Base-by-base conservation (phyloP, 257 asterid species). In the Capsicum rhomboideum region DNA sequence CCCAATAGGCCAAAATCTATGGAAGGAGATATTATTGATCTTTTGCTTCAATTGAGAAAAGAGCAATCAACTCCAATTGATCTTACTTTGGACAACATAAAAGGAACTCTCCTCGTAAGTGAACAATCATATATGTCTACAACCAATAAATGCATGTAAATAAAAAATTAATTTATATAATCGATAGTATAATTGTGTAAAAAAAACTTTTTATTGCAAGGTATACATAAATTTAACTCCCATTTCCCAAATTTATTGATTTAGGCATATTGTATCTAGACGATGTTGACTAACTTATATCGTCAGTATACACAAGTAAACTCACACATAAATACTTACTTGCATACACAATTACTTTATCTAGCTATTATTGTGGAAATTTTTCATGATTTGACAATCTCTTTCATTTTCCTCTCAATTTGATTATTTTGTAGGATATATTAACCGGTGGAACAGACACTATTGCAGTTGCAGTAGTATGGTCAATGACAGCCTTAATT, bases 21-120 rank as follows among this genome's bases (percentile, higher is more conserved):
- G 84, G 34, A 55, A 20, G 83, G 68, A 11, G 88, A 87, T 63
- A 44, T 87, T 8, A 34, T 87, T 80, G 90, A 87, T 54, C 29
- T 85, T 7, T 66, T 88, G 28, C 85, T 88, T 23, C 40, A 56
- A 69, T 71, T 83, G 16, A 83, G 81, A 52, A 42, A 72, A 8
- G 74, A 83, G 4, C 44, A 79, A 9, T 44, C 84, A 8, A 28
- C 34, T 20, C 49, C 86, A 5, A 2, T 63, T 26, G 82, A 87
- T 14, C 82, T 85, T 10, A 74, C 44, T 6, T 80, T 79, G 79
- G 67, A 55, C 16, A 67, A 80, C 16, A 74, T 85, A n/a, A 87
- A 87, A 52, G 88, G 79, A 0, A 3, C 83, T 28, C 78, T 87
- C 50, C 64, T 67, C 80, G 85, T 82, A 59, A 80, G 34, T 23